A percentile compares a stretch with the other conserved stretches of the same genome.
Evolutionary conservation across 108 stramenopile species (phyloP).

Genomic region (Nannochloropsis granulata): DNA sequence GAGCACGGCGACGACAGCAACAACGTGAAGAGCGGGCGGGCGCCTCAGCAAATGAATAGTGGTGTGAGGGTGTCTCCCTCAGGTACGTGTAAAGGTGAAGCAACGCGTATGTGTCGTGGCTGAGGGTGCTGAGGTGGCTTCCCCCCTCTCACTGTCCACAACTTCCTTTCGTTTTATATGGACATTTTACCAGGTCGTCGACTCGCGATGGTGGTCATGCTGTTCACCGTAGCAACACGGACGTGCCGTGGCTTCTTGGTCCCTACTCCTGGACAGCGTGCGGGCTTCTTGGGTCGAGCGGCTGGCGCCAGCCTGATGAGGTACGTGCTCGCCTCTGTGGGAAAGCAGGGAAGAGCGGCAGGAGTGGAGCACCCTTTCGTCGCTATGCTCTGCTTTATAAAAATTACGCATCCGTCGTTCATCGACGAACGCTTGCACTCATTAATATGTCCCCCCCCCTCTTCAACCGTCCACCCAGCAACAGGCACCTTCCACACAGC

Average conservation of each 20-base stretch:
- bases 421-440: no score
- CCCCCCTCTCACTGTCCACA: background rate
- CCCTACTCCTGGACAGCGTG: background rate
- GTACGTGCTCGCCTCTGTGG: no score
- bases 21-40: background rate
- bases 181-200: background rate
- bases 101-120: no score
- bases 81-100: background rate
- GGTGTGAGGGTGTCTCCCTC: background rate
- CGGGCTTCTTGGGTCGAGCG: background rate
- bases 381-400: no score
- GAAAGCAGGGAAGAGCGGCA: no score
- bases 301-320: background rate
- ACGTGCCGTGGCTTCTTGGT: background rate
- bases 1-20: no score
- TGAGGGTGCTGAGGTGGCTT: no score
- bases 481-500: no score
- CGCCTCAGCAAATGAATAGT: background rate
- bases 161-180: background rate
- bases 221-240: background rate
- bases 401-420: no score
- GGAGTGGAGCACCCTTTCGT: no score
- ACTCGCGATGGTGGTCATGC: background rate
- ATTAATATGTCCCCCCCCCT: no score
- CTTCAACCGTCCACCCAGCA: no score